Conservation (phyloP, 2,329 filamentous ascomycete species). For the Sphaerulina vaccinii region DNA sequence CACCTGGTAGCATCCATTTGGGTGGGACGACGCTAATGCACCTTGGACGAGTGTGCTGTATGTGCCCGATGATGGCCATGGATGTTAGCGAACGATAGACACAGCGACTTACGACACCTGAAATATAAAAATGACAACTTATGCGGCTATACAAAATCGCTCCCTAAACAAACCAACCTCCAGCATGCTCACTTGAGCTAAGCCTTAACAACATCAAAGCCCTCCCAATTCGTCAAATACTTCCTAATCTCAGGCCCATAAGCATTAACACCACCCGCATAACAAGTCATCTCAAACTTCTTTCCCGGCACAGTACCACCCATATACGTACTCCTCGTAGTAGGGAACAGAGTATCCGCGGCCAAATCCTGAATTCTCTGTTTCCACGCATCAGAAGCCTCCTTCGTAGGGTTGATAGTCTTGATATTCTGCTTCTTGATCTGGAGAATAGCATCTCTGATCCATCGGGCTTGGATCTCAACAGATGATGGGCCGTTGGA, state of each 20-base stretch:
- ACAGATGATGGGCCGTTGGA: constrained; percentile 45
- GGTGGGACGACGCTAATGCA: too few relatives aligned
- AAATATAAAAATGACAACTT: too few relatives aligned
- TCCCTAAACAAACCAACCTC: background rate
- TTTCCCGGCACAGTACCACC: constrained; percentile 31
- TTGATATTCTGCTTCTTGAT: constrained; percentile 28
- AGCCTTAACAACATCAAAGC: constrained; percentile 30
- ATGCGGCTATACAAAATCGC: too few relatives aligned
- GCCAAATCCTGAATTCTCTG: constrained; percentile 32
- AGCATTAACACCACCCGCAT: constrained; percentile 31
- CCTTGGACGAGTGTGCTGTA: too few relatives aligned
- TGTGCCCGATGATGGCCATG: too few relatives aligned
- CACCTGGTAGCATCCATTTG: too few relatives aligned
- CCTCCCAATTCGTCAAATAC: constrained; percentile 27
- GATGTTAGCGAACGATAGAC: too few relatives aligned
- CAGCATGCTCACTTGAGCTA: constrained; percentile 3
- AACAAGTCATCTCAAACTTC: constrained; percentile 33
- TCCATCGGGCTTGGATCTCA: constrained; percentile 46
- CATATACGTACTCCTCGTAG: constrained; percentile 32
- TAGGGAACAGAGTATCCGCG: constrained; percentile 31
- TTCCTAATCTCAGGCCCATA: constrained; percentile 32
- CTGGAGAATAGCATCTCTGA: constrained; percentile 31
- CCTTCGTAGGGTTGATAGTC: constrained; percentile 32
- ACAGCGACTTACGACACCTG: too few relatives aligned
- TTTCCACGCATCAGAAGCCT: constrained; percentile 33